Conservation (phyloP, 805 yeast species). For the Candida coleopterorum region DNA sequence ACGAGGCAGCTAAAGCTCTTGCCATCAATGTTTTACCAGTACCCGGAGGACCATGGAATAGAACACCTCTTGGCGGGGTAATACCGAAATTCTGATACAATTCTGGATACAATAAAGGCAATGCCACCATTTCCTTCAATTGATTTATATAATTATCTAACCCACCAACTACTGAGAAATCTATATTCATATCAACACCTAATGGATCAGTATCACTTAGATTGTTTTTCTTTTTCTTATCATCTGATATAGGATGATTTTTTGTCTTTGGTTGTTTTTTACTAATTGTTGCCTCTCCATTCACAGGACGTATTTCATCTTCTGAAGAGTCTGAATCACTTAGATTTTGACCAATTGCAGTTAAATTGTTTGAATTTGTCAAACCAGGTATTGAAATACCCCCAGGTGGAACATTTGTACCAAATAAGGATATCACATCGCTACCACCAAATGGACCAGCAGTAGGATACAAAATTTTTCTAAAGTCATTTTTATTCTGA, state of each 20-base stretch:
- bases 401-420: slow-evolving; percentile 55
- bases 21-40: slow-evolving; percentile 99
- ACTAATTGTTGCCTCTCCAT: slow-evolving; percentile 35
- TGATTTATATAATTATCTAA: slow-evolving; percentile 86
- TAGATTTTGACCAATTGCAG: slow-evolving; percentile 31
- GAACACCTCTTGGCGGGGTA: slow-evolving; percentile 95
- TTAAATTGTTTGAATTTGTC: slow-evolving; percentile 17
- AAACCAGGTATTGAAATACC: slow-evolving; percentile 35
- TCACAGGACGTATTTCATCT: slow-evolving; percentile 48
- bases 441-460: slow-evolving; percentile 98
- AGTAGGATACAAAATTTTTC: slow-evolving; percentile 81
- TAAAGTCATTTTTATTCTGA: slow-evolving; percentile 40
- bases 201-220: slow-evolving; percentile 90
- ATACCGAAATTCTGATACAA: slow-evolving; percentile 83
- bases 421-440: slow-evolving; percentile 81
- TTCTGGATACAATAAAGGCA: slow-evolving; percentile 91
- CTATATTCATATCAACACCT: slow-evolving; percentile 84
- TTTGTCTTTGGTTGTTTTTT: slow-evolving; percentile 22
- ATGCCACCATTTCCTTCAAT: slow-evolving; percentile 92
- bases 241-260: slow-evolving; percentile 29
- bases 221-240: slow-evolving; percentile 48
- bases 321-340: slow-evolving; percentile 61
- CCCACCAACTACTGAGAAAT: slow-evolving; percentile 85
- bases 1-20: slow-evolving; percentile 91
- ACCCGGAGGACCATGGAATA: slow-evolving; percentile 99